Evolutionary conservation across 202 grass and related monocot species (phyloP).

Genomic region (Elaeis oleifera): DNA sequence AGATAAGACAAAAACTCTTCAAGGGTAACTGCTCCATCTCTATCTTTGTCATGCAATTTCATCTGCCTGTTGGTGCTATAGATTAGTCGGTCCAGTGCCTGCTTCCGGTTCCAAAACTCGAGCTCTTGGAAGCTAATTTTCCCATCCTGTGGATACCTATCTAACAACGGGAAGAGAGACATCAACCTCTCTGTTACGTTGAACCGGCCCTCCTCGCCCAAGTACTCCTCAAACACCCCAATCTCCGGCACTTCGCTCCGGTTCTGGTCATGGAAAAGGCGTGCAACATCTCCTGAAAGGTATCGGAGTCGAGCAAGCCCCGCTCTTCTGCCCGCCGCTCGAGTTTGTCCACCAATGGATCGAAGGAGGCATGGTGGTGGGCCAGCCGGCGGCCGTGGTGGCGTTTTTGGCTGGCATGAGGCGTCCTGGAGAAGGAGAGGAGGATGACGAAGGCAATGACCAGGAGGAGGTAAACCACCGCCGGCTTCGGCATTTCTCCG

Average conservation of each 20-base stretch:
- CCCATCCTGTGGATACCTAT: slow-evolving; percentile 24
- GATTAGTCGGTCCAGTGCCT: slow-evolving; percentile 16
- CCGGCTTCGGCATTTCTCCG: slow-evolving; percentile 17
- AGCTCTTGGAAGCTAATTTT: slow-evolving; percentile 22
- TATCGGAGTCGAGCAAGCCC: slow-evolving; percentile 14
- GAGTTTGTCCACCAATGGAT: slow-evolving; percentile 11
- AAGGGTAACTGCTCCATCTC: slow-evolving; percentile 20
- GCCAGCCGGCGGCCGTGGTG: background rate
- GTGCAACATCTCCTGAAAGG: slow-evolving; percentile 17
- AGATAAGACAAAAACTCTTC: slow-evolving; percentile 15
- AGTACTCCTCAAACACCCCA: slow-evolving; percentile 14
- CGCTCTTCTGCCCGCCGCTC: slow-evolving; percentile 19
- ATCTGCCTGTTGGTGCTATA: slow-evolving; percentile 13
- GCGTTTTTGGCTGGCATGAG: background rate
- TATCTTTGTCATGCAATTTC: slow-evolving; percentile 22
- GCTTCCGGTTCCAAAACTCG: slow-evolving; percentile 30
- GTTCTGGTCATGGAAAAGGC: background rate
- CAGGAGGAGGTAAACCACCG: slow-evolving; percentile 21
- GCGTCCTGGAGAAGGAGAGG: slow-evolving; percentile 7
- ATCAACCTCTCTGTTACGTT: slow-evolving; percentile 33
- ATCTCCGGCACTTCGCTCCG: slow-evolving; percentile 1
- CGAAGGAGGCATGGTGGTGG: slow-evolving; percentile 6
- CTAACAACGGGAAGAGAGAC: slow-evolving; percentile 30
- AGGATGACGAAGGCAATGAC: slow-evolving; percentile 13
- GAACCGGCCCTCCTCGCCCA: slow-evolving; percentile 15